These are phyloP conservation scores for Macrophomina pseudophaseolina DNA, from an alignment of 2,329 filamentous ascomycete species.

Conservation along the genomic window DNA sequence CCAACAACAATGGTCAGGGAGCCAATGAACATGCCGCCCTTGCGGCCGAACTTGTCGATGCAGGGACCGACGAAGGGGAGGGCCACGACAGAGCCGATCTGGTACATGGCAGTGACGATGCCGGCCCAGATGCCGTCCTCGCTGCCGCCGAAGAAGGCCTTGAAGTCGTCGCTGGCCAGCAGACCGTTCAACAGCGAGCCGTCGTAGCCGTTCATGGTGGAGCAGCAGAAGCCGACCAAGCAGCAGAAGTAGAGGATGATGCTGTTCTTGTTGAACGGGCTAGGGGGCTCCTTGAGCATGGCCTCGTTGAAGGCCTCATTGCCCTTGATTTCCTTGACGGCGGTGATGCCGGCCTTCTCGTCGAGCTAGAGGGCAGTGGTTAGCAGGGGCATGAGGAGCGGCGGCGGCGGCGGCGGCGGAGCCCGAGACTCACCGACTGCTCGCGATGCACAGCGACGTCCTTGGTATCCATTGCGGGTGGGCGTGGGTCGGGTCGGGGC, in stretches of 20 bases:
- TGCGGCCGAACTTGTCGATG: slow-evolving; percentile 50
- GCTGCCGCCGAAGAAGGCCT: slow-evolving; percentile 49
- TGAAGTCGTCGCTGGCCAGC: slow-evolving; percentile 54
- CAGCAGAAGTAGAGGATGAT: slow-evolving; percentile 35
- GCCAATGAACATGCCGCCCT: slow-evolving; percentile 61
- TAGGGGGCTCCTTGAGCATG: slow-evolving; percentile 58
- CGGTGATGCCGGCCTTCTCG: slow-evolving; percentile 13
- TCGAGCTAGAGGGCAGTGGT: background rate
- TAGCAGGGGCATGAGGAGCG: background rate
- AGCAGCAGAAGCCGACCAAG: slow-evolving; percentile 27
- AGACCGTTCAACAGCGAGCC: slow-evolving; percentile 56
- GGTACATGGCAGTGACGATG: slow-evolving; percentile 57
- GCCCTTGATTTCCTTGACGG: slow-evolving; percentile 54
- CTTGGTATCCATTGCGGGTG: slow-evolving; percentile 10
- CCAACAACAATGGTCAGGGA: slow-evolving; percentile 58
- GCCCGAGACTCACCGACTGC: background rate
- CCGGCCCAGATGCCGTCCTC: slow-evolving; percentile 50
- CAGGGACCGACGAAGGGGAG: slow-evolving; percentile 52
- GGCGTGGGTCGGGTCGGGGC: background rate
- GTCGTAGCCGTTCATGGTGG: slow-evolving; percentile 54
- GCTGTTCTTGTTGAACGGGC: slow-evolving; percentile 29
- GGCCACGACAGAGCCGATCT: slow-evolving; percentile 52
- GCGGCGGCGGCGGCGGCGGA: background rate
- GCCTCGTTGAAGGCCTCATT: slow-evolving; percentile 62
- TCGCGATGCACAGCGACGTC: slow-evolving; percentile 14